Evolutionary conservation across 2,329 filamentous ascomycete species (phyloP), one percentile per base, ranked within the genome.

Genomic region (Ascomycota sp.): DNA sequence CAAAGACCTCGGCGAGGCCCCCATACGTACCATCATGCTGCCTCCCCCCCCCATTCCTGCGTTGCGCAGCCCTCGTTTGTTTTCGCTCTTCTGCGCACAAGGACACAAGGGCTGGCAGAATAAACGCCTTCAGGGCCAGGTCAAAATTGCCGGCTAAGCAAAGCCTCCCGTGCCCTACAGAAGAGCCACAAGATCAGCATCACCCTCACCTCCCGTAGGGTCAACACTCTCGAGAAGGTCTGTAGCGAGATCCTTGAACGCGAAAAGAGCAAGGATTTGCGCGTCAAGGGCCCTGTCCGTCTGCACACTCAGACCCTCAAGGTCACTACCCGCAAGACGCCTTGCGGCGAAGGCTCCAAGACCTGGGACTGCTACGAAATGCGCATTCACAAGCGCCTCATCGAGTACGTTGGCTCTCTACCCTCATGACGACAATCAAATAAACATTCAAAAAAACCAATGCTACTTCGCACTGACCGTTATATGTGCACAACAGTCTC

Each of bases 321-420:
- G 71, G 74, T 93, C 69, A 82, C 80, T 57, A 93, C 89, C 69
- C 79, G 89, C 55, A 98, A 98, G 79, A 95, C 89, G 43, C 89
- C 89, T 59, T 89, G 80, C 65, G 89, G 89, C 79, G 89, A 98
- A 75, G 89, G 89, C 66, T 91, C 79, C 63, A 98, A 98, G 82
- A 98, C 89, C 55, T 98, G 89, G 89, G 89, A 95, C 60, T 75
- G 70, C 61, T 98, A 69, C 63, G 86, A 98, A 77, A 91, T 98
- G 83, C 78, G 86, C 66, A 92, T 94, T 59, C 83, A 94, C 75
- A 94, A 94, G 78, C 79, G 85, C 48, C 70, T 94, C 54, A 94
- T 94, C 55, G 85, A 93, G 73, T 80, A 56, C 50, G 73, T 69
- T 27, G 32, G 27, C 12, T 8, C 8, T 13, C 23, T 9, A 12